Percentiles rank a stretch among this genome's conserved stretches.
Conservation (phyloP, 768 basidiomycete genomes). For the Leccinum longicurvipes region DNA sequence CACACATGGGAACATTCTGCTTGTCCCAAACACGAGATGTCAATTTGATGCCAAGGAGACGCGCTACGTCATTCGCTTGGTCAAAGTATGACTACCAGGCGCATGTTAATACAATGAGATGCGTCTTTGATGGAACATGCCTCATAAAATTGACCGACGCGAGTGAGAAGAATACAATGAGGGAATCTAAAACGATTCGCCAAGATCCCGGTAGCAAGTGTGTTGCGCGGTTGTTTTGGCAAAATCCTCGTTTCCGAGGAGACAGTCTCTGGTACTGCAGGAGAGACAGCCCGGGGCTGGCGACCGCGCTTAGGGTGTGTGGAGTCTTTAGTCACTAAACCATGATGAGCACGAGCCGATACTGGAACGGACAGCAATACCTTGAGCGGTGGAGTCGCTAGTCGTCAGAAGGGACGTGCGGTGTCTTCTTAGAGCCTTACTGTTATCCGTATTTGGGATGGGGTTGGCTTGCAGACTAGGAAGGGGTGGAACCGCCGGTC, state of each 20-base stretch:
- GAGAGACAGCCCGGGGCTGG: slow-evolving; percentile 7
- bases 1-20: slow-evolving; percentile 75
- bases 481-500: slow-evolving; percentile 14
- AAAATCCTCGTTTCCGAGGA: background rate
- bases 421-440: background rate
- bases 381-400: background rate
- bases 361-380: slow-evolving; percentile 9
- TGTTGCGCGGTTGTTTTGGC: slow-evolving; percentile 36
- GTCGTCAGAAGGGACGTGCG: background rate
- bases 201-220: slow-evolving; percentile 67
- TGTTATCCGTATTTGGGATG: background rate
- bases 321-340: background rate
- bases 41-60: slow-evolving; percentile 78
- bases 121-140: slow-evolving; percentile 37
- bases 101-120: slow-evolving; percentile 7
- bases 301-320: slow-evolving; percentile 16
- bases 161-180: slow-evolving; percentile 85
- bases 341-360: background rate
- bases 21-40: slow-evolving; percentile 74
- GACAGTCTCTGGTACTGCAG: background rate
- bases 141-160: slow-evolving; percentile 96
- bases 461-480: background rate
- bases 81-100: slow-evolving; percentile 82
- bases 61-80: slow-evolving; percentile 77
- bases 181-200: slow-evolving; percentile 74